These are phyloP conservation scores for Aeschynomene evenia DNA, from an alignment of 306 rosid species.

Conservation along the genomic window DNA sequence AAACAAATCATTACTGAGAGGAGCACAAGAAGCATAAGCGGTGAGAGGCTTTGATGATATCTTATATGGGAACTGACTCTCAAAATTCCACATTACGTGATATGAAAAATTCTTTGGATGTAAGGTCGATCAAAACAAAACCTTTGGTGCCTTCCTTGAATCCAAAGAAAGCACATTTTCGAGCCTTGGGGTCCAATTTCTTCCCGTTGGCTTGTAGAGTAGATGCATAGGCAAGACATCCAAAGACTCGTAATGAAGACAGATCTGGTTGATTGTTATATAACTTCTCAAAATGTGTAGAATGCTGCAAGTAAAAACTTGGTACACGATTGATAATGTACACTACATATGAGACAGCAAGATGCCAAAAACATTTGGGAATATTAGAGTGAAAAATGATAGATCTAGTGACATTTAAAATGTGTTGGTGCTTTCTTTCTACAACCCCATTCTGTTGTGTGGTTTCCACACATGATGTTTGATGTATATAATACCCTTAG, in stretches of 20 bases:
- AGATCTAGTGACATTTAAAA: neutral
- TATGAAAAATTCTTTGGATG: neutral
- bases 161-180: neutral
- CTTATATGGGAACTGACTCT: too few relatives aligned
- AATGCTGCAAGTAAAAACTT: neutral
- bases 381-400: neutral
- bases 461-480: neutral
- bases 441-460: too few relatives aligned
- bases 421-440: too few relatives aligned
- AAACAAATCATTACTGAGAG: too few relatives aligned
- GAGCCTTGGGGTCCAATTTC: neutral
- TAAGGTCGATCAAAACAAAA: neutral
- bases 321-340: neutral
- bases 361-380: neutral
- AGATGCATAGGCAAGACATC: neutral
- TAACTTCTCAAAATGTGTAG: too few relatives aligned
- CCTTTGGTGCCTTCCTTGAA: neutral
- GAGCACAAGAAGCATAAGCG: too few relatives aligned
- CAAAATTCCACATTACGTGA: too few relatives aligned
- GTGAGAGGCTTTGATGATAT: too few relatives aligned
- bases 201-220: neutral
- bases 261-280: too few relatives aligned
- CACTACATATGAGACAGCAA: neutral
- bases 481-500: neutral
- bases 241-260: neutral